Evolutionary conservation across 2,329 filamentous ascomycete genomes (phyloP), one percentile per base, ranked within the genome.

Genomic region (Fusarium xylarioides): DNA sequence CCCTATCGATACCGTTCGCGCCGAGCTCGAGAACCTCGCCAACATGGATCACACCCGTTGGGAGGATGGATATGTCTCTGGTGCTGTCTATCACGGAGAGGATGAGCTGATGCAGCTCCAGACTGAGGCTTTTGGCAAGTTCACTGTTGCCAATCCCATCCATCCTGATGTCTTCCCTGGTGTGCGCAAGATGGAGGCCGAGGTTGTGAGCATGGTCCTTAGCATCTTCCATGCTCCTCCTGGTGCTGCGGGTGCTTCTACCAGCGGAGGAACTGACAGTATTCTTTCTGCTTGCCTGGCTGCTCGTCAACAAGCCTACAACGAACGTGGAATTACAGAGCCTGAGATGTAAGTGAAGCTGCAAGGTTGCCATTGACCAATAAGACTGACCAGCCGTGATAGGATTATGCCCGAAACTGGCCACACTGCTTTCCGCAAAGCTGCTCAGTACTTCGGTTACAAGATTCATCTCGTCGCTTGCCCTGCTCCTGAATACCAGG

Each of bases 121-220:
- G 85, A 93, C 93, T 11, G 94, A 98, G 81, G 95, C 96, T 1
- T 98, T 95, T 86, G 93, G 93, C 74, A 93, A 93, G 82, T 99
- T 99, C 81, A 95, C 95, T 56, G 96, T 99, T 35, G 90, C 95
- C 43, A 99, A 99, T 82, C 96, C 96, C 7, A 96, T 99, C 76
- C 96, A 99, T 82, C 96, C 96, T 11, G 96, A 99, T 83, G 95
- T 99, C 47, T 99, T 99, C 84, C 96, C 96, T 21, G 96, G 95
- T 34, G 95, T 99, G 58, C 88, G 96, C 78, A 99, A 99, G 89
- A 99, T 99, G 96, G 96, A 99, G 86, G 95, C 96, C 49, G 96
- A 99, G 85, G 87, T 99, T 70, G 96, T 99, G 58, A 93, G 95
- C 74, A 99, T 99, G 95, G 95, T 97, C 35, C 85, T 97, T 69